A percentile compares a stretch with the other conserved stretches of the same genome.
These are phyloP conservation scores for Alternaria gaisen DNA, from an alignment of 2,329 filamentous ascomycete genomes.

Conservation along the genomic window DNA sequence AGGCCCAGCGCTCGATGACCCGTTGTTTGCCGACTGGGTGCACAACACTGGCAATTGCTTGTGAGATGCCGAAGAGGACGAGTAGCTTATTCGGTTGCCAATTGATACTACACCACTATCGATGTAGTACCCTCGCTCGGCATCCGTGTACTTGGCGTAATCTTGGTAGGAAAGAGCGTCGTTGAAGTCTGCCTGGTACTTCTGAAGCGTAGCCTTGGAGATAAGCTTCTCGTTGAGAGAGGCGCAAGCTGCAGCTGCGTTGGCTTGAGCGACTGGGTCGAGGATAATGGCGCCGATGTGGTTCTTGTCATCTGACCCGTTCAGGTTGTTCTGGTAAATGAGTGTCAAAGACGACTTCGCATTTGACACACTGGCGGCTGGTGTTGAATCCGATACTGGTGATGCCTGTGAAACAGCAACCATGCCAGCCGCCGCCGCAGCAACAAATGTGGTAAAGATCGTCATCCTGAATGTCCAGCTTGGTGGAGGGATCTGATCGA, in stretches of 20 bases:
- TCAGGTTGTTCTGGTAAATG: conserved; percentile 65
- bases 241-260: conserved; percentile 56
- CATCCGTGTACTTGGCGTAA: conserved; percentile 51
- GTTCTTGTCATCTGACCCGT: conserved; percentile 62
- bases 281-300: conserved; percentile 62
- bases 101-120: conserved; percentile 52
- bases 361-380: conserved; percentile 29
- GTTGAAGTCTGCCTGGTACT: conserved; percentile 57
- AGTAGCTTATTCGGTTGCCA: conserved; percentile 47
- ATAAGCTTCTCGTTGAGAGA: conserved; percentile 60
- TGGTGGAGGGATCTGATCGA: not conserved
- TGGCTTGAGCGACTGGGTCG: conserved; percentile 52
- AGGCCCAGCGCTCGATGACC: conserved; percentile 32
- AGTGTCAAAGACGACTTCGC: conserved; percentile 58
- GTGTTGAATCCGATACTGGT: conserved; percentile 28
- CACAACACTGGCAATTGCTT: conserved; percentile 59
- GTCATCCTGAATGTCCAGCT: conserved; percentile 28
- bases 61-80: conserved; percentile 31
- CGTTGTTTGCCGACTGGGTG: conserved; percentile 58
- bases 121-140: conserved; percentile 55
- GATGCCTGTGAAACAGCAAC: conserved; percentile 27
- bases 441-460: conserved; percentile 33
- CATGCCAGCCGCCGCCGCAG: conserved; percentile 30
- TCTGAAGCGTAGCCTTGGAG: conserved; percentile 52
- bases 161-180: conserved; percentile 58